Percentiles rank a stretch among this genome's conserved stretches.
Evolutionary conservation across 371 early-diverging fungal species (phyloP).

Genomic region (Apophysomyces variabilis): DNA sequence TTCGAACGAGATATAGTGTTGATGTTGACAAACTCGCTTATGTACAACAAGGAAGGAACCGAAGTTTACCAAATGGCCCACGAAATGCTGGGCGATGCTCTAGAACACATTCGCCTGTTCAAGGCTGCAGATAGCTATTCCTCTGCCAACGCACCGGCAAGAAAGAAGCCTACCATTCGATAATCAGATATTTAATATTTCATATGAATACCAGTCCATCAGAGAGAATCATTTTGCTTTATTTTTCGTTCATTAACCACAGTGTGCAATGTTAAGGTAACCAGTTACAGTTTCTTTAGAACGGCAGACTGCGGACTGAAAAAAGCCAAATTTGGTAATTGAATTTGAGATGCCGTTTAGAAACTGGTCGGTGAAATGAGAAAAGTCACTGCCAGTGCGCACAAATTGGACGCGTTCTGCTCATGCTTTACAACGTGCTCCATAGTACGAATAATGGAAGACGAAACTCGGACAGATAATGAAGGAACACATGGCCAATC

Average conservation of each 20-base stretch:
- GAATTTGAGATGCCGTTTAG: no score
- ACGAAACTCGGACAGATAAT: not conserved
- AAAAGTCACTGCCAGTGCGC: no score
- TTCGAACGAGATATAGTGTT: slow-evolving; percentile 89
- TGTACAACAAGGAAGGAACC: slow-evolving; percentile 86
- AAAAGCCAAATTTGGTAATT: no score
- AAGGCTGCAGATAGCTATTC: slow-evolving; percentile 37
- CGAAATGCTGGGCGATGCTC: slow-evolving; percentile 76
- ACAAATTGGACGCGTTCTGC: not conserved
- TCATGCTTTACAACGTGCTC: not conserved
- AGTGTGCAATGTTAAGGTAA: not conserved
- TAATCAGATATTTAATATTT: not conserved
- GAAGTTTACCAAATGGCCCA: slow-evolving; percentile 84
- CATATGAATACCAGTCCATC: no score
- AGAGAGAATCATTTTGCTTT: not conserved
- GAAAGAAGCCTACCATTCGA: not conserved
- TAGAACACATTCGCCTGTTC: slow-evolving; percentile 52
- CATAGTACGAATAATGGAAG: not conserved
- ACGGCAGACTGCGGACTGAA: no score
- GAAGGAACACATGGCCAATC: not conserved
- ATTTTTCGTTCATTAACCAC: not conserved
- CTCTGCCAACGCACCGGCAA: not conserved
- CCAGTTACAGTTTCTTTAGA: no score
- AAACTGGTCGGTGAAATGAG: no score
- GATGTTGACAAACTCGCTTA: slow-evolving; percentile 85